A percentile compares a stretch with the other conserved stretches of the same genome.
Conservation (phyloP, 78 protist genomes). For the Dictyostelium firmibasis region DNA sequence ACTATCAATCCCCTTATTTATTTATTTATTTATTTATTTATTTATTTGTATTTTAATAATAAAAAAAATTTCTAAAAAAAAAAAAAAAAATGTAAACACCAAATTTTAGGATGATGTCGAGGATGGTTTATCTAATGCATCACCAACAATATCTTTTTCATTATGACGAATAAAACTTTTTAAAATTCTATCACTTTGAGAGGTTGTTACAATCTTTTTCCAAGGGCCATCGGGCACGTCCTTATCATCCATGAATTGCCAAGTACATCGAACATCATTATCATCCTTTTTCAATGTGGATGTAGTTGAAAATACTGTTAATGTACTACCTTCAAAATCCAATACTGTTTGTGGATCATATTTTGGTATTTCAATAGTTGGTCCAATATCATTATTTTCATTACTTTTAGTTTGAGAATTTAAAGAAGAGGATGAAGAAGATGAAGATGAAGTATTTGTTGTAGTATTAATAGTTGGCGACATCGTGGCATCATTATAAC, state of each 20-base stretch:
- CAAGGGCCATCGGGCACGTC: constrained; percentile 59
- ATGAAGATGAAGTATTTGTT: background rate
- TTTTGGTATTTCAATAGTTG: background rate
- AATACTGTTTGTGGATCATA: background rate
- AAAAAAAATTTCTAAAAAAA: background rate
- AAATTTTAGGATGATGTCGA: background rate
- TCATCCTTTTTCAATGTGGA: background rate
- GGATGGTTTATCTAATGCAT: background rate
- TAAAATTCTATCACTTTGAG: background rate
- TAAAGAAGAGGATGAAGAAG: background rate
- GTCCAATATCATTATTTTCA: background rate
- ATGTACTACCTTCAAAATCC: background rate
- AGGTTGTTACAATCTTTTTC: constrained; percentile 15
- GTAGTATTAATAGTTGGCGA: background rate
- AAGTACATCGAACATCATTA: constrained; percentile 9
- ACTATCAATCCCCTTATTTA: too few relatives aligned
- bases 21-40: constrained; percentile 1
- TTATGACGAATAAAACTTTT: background rate
- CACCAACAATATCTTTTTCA: background rate
- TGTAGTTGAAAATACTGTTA: background rate
- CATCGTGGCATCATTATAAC: background rate
- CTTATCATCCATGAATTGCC: constrained; percentile 23
- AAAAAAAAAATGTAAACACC: background rate
- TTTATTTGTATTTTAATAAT: background rate
- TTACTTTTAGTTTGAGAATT: background rate